Evolutionary conservation across 108 stramenopile genomes (phyloP).

Genomic region (Nannochloropsis gaditana): DNA sequence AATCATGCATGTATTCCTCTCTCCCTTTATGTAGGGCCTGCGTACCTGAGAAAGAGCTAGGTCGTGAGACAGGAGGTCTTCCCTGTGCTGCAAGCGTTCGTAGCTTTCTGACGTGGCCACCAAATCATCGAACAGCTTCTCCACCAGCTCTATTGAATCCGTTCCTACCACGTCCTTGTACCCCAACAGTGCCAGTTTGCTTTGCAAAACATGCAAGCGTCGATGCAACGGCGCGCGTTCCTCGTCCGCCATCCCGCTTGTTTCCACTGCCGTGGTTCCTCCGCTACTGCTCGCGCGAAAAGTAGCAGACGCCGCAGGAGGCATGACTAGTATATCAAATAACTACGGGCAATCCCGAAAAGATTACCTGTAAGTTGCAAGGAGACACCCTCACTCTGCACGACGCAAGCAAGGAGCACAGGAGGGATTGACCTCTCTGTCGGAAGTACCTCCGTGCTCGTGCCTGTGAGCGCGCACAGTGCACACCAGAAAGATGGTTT

Average conservation of each 20-base stretch:
- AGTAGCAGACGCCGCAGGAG: neutral
- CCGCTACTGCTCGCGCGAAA: neutral
- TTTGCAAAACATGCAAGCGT: neutral
- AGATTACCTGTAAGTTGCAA: no score
- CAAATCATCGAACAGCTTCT: constrained; percentile 53
- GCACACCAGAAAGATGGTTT: no score
- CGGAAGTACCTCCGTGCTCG: no score
- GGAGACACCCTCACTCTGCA: no score
- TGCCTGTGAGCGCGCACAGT: no score
- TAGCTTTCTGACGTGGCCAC: constrained; percentile 58
- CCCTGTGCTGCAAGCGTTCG: constrained; percentile 49
- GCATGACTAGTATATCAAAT: neutral
- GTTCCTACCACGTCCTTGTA: constrained; percentile 44
- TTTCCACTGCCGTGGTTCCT: constrained; percentile 16
- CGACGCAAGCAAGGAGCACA: no score
- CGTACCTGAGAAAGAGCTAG: constrained; percentile 33
- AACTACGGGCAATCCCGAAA: no score
- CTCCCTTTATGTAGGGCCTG: neutral
- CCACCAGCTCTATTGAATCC: constrained; percentile 51
- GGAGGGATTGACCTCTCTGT: no score
- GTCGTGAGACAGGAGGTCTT: constrained; percentile 47
- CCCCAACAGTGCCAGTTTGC: constrained; percentile 37
- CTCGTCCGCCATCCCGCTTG: neutral
- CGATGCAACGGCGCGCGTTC: constrained; percentile 11
- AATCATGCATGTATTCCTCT: neutral